Base-by-base conservation (phyloP, 345 rosid genomes). In the Linum trigynum region DNA sequence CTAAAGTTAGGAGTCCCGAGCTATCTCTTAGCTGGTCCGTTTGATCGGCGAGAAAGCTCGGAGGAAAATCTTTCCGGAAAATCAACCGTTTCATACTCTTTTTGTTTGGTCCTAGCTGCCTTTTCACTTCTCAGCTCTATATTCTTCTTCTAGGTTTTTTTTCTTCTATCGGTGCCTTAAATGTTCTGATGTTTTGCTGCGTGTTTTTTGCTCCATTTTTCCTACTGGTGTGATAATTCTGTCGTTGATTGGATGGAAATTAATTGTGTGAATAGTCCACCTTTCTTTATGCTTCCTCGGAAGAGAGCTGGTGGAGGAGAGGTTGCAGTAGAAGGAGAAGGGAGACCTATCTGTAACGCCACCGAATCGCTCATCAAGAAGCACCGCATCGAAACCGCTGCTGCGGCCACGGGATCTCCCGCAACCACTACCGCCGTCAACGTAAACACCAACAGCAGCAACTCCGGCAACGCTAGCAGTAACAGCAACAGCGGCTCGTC, bases 211-310 rank as follows among this genome's bases (percentile, higher is more conserved):
- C 32, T 23, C 32, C 32, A 23, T 23, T 23, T 23, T 23, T 23
- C 32, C 32, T 23, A 23, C 32, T 23, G 32, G 32, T 23, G 32
- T 23, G 53, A 48, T 48, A 48, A 48, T 48, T 48, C 53, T 48
- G 53, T 48, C 53, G 9, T 48, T 48, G 53, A 48, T 48, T 48
- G 53, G 53, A 48, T 48, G 53, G 53, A 48, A 48, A 48, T 48
- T 48, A 48, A 48, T 48, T 48, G 53, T 48, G 53, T 59, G 62
- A 36, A 23, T 38, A 59, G 62, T 59, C 39, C 62, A 59, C 38
- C 39, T 10, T 23, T 38, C 92, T 88, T 80, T 86, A 94, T 94
- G 97, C 99, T 90, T 90, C 96, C 90, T 76, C 77, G 76, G 73
- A 94, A 86, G 90, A 85, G 97, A 86, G 78, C 84, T 59, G 74